These are phyloP conservation scores for Neophaeococcomyces mojaviensis DNA, from an alignment of 2,329 filamentous ascomycete species.

Conservation along the genomic window DNA sequence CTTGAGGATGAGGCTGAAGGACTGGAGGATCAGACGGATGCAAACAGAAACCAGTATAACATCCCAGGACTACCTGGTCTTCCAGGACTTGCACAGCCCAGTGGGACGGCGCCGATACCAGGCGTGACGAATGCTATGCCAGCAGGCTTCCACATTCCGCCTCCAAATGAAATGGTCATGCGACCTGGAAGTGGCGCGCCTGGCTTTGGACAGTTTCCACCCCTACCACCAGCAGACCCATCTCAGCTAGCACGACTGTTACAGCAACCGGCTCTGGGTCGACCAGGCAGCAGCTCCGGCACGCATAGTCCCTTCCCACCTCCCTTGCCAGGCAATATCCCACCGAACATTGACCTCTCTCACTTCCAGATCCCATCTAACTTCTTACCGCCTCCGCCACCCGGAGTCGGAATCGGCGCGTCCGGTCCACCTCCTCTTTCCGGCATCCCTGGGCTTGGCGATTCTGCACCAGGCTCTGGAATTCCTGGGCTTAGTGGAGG, in stretches of 20 bases:
- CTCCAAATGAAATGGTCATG: neutral
- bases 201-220: constrained; percentile 29
- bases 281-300: constrained; percentile 26
- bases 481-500: no score
- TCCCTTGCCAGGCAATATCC: constrained; percentile 17
- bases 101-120: neutral
- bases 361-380: constrained; percentile 31
- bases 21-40: constrained; percentile 83
- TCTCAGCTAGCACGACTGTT: constrained; percentile 28
- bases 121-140: constrained; percentile 1
- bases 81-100: constrained; percentile 34
- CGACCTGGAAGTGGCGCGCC: neutral
- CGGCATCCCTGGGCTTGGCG: constrained; percentile 29
- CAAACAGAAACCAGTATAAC: constrained; percentile 54
- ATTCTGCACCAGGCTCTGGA: constrained; percentile 22
- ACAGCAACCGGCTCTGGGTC: constrained; percentile 25
- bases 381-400: constrained; percentile 54
- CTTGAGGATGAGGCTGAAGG: constrained; percentile 89
- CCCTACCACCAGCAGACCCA: constrained; percentile 44
- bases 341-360: constrained; percentile 27
- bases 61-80: constrained; percentile 40
- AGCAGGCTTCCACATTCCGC: constrained; percentile 1
- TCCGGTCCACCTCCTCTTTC: constrained; percentile 36
- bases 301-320: constrained; percentile 30
- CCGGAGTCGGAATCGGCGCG: constrained; percentile 24